Evolutionary conservation across 768 basidiomycete genomes (phyloP), one percentile per base, ranked within the genome.

Genomic region (Pleurotus tuoliensis): DNA sequence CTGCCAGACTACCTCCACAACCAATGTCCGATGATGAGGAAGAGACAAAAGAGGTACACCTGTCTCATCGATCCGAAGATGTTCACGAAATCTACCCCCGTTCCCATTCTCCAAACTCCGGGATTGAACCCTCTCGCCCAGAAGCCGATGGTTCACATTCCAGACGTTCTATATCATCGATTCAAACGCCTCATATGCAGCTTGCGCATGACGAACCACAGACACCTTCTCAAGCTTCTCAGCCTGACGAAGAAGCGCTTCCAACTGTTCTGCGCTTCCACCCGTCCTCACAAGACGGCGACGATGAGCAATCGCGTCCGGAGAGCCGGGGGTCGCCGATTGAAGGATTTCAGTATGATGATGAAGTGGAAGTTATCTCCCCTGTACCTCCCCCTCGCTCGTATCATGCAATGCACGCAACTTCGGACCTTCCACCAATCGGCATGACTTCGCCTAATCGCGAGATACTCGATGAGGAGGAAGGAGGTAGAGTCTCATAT

Each of bases 391-490:
- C 58, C 30, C 39, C 51, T 34, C 41, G 43, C 12, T 41, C 40
- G 6, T 52, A n/a, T 50, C 15, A 37, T 5, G 11, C 43, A 25
- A 18, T 50, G 11, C 13, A 30, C 13, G 0, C 47, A 18, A 15
- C 46, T 5, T 18, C 62, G 67, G n/a, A 56, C 65, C 45, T 57
- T 65, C 15, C 40, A 38, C 61, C 70, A 11, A 37, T 66, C 45
- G 63, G 66, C 8, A 55, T 64, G 38, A 62, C 69, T 7, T 61
- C 51, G 15, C 22, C 67, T 1, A 63, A 66, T 15, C 65, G 69
- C 16, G 82, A 83, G 61, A 63, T 86, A 18, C 66, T 86, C 50
- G 79, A 83, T 64, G 86, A 87, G 30, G 79, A 81, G 22, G 83
- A 87, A 67, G 83, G 82, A 43, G 84, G 86, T 86, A 56, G 58